These are phyloP conservation scores for Escovopsis sp. DNA, from an alignment of 2,329 filamentous ascomycete species.

Conservation along the genomic window DNA sequence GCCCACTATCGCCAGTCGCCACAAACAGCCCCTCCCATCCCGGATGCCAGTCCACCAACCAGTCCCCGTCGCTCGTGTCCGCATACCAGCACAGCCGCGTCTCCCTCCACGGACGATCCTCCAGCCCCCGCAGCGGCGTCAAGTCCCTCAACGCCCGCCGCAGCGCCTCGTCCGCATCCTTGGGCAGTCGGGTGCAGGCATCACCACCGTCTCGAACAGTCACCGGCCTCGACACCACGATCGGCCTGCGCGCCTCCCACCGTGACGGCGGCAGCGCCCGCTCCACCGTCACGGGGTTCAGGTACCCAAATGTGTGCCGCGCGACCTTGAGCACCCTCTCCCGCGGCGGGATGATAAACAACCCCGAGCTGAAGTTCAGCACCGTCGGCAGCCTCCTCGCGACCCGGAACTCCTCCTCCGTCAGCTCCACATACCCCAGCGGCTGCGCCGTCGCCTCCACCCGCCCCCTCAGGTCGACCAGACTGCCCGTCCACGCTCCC, in stretches of 20 bases:
- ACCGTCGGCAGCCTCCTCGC: constrained; percentile 56
- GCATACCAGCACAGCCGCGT: constrained; percentile 64
- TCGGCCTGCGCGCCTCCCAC: constrained; percentile 12
- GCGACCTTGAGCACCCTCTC: constrained; percentile 52
- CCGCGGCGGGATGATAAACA: constrained; percentile 60
- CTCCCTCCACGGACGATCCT: constrained; percentile 42
- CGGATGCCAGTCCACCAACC: constrained; percentile 57
- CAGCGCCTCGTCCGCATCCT: constrained; percentile 47
- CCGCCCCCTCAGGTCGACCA: constrained; percentile 65
- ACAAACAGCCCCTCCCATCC: constrained; percentile 42
- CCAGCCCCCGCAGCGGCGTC: constrained; percentile 41
- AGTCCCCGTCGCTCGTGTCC: constrained; percentile 57
- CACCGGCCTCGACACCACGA: constrained; percentile 22
- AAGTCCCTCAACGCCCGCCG: constrained; percentile 45
- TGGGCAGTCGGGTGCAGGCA: constrained; percentile 30
- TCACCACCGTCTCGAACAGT: constrained; percentile 15
- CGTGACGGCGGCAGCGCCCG: constrained; percentile 19
- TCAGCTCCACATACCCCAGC: constrained; percentile 64
- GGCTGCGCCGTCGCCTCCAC: constrained; percentile 71
- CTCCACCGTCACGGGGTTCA: constrained; percentile 31
- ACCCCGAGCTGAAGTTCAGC: constrained; percentile 54
- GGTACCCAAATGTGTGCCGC: constrained; percentile 54
- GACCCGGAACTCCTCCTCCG: constrained; percentile 50
- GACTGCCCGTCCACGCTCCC: constrained; percentile 70
- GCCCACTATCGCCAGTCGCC: constrained; percentile 48